Base-by-base conservation (phyloP, 345 rosid species). In the Populus ilicifolia region DNA sequence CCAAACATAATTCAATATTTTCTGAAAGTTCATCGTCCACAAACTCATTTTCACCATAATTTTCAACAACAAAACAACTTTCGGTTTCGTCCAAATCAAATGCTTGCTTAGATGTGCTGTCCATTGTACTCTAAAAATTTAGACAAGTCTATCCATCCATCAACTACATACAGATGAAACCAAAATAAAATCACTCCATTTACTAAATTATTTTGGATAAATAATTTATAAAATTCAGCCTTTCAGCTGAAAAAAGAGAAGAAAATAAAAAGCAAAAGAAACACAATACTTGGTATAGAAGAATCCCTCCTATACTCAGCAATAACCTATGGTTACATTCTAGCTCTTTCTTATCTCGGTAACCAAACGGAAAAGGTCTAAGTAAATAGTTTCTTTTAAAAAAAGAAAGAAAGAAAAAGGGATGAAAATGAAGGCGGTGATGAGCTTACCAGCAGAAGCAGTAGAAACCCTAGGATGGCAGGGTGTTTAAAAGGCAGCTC, bases 1-100 rank as follows among this genome's bases (percentile, higher is more conserved):
- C 83, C 14, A 85, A 33, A 73, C 82, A 85, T 30, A 87, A 75
- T 52, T 71, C 84, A 30, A 80, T 72, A 17, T 77, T 77, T 79
- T 77, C 52, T 0, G 85, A 80, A 70, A 84, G 80, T 25, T 76
- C 79, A 25, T 80, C 84, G 66, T 85, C 84, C 16, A 44, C 81
- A 21, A 83, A 73, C 66, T 80, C 83, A 71, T 76, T 83, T 17
- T 78, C 84, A 59, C 80, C 72, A 62, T 81, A 87, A 65, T 52
- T 74, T 54, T 67, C 82, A 70, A 73, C 84, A 27, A 70, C 71
- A 77, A 83, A 77, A 80, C 75, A 80, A 65, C 79, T 80, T 9
- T 74, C 79, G 6, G 73, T 84, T 12, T 83, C 87, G 76, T 82
- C 90, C 18, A 82, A 84, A 82, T 80, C 84, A 63, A 80, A 75